Evolutionary conservation across 148 eudicot species (phyloP), one percentile per base, ranked within the genome.

Genomic region (Arctostaphylos glauca): DNA sequence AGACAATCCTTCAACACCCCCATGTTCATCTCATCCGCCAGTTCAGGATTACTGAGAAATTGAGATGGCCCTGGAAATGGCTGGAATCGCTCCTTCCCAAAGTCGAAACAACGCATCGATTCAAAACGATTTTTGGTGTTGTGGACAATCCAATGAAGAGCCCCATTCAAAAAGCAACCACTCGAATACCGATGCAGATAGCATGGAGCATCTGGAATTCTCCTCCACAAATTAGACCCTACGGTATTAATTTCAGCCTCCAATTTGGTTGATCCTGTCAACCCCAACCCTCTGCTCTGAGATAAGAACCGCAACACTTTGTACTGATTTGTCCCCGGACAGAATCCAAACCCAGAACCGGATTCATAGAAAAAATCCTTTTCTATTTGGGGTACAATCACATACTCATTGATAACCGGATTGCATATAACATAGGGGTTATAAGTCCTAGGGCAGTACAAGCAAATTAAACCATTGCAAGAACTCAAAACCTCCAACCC

Each of bases 401-500:
- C 82, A 53, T 59, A 82, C 31, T 85, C 88, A 1, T 86, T 83
- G 84, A 87, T 59, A 59, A 89, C 58, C 0, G 91, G 91, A 23
- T 87, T 89, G 86, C 88, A 87, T 6, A 89, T 84, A 56, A 78
- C 49, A 3, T 47, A 48, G 2, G 89, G 90, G 50, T 89, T 85
- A 9, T 82, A 85, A 18, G 85, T 81, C 5, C 59, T 43, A 15
- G 68, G 58, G 4, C 83, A 80, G 50, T 87, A 66, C 0, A 89
- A 14, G 49, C 91, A 87, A 72, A 89, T 73, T 62, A 89, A 86
- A 13, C 91, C 91, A 49, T 89, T 82, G 85, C 91, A 89, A 3
- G 87, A 83, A 74, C 86, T 89, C 6, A 74, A 74, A 19, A 74
- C 54, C 55, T 47, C 77, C 25, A 18, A 47, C 2, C 7, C 50